phyloP scores from a whole-genome alignment of 179 eudicot species.

The Heliamphora pulchella region DNA sequence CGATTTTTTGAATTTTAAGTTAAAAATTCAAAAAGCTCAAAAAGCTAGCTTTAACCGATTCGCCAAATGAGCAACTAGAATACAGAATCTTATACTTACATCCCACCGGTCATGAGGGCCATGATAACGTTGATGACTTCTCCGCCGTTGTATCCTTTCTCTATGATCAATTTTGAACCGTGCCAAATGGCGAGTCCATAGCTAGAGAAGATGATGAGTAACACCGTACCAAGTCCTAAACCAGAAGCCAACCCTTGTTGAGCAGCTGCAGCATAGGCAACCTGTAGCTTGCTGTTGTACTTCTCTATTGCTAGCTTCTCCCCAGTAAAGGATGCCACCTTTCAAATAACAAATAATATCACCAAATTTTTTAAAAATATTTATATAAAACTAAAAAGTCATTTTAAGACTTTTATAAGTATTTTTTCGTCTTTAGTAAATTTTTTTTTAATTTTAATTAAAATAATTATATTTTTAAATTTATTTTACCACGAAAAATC shows the following conservation, averaged over 20 bases:
- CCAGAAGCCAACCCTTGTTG: conserved; percentile 82
- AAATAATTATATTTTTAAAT: too few species aligned
- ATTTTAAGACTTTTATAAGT: too few species aligned
- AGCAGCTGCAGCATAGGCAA: conserved; percentile 45
- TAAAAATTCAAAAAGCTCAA: too few species aligned
- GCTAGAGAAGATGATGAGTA: conserved; percentile 33
- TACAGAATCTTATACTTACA: conserved; percentile 34
- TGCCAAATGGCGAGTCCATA: conserved; percentile 75
- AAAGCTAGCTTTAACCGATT: too few species aligned
- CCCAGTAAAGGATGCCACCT: conserved; percentile 90
- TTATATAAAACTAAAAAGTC: too few species aligned
- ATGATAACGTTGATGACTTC: conserved; percentile 66
- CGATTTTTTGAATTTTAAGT: too few species aligned
- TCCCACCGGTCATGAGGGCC: conserved; percentile 69
- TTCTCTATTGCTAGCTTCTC: conserved; percentile 55
- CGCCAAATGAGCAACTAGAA: too few species aligned
- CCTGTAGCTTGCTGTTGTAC: conserved; percentile 41
- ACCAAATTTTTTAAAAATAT: not conserved
- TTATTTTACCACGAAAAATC: too few species aligned
- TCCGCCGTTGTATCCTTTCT: conserved; percentile 64
- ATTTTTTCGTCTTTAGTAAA: too few species aligned
- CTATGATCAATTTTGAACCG: conserved; percentile 52
- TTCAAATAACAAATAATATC: not conserved
- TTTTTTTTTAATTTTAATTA: too few species aligned
- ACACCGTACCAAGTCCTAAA: conserved; percentile 45